Evolutionary conservation across 306 rosid species (phyloP).

Genomic region (Fagus sylvatica): DNA sequence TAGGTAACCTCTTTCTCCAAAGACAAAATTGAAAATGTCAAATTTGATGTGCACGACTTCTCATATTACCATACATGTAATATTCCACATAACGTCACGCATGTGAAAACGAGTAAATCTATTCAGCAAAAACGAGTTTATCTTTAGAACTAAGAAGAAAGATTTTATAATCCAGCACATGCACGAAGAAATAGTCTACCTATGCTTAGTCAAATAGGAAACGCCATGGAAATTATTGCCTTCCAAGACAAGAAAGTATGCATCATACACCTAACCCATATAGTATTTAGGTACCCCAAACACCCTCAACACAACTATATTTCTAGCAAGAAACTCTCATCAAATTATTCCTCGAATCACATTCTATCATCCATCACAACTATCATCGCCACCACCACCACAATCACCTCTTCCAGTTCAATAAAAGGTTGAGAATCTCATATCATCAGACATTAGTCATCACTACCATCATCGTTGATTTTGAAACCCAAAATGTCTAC

Average conservation of each 20-base stretch:
- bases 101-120: background rate
- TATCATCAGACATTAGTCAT: too few relatives aligned
- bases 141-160: too few relatives aligned
- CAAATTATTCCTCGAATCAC: too few relatives aligned
- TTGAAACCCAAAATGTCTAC: slow-evolving; percentile 11
- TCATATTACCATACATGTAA: background rate
- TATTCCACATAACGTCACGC: slow-evolving; percentile 9
- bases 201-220: slow-evolving; percentile 11
- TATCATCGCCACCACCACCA: too few relatives aligned
- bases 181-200: slow-evolving; percentile 14
- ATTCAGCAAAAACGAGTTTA: too few relatives aligned
- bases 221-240: slow-evolving; percentile 17
- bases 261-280: background rate
- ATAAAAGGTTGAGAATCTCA: too few relatives aligned
- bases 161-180: too few relatives aligned
- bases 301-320: background rate
- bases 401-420: too few relatives aligned
- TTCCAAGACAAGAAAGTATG: slow-evolving; percentile 2
- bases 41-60: background rate
- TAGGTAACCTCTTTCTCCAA: background rate
- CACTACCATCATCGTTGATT: too few relatives aligned
- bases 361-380: too few relatives aligned
- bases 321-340: too few relatives aligned
- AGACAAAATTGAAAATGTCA: background rate
- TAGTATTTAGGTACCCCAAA: background rate